These are phyloP conservation scores for Akanthomyces lecanii DNA, from an alignment of 2,329 filamentous ascomycete genomes.

Conservation along the genomic window DNA sequence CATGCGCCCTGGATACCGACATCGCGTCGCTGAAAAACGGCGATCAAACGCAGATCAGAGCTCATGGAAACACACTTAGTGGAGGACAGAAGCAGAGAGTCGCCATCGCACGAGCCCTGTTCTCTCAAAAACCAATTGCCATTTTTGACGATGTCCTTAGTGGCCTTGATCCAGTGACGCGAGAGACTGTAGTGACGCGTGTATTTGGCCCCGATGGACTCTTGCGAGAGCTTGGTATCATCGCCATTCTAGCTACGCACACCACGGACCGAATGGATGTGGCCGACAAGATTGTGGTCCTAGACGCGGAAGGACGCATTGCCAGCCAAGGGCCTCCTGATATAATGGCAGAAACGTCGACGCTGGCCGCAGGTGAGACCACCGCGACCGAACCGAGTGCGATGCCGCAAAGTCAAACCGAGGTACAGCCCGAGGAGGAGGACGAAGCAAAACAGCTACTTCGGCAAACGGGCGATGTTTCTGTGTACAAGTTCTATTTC, in stretches of 20 bases:
- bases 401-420: conserved; percentile 28
- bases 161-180: conserved; percentile 38
- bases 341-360: neutral
- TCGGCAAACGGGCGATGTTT: neutral
- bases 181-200: conserved; percentile 35
- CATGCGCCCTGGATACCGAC: conserved; percentile 32
- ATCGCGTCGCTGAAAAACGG: conserved; percentile 24
- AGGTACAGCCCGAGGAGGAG: neutral
- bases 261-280: conserved; percentile 32
- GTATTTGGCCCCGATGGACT: conserved; percentile 36
- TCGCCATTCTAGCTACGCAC: conserved; percentile 33
- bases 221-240: conserved; percentile 27
- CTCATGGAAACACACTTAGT: conserved; percentile 31
- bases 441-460: conserved; percentile 1
- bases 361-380: too few relatives aligned
- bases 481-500: conserved; percentile 18
- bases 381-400: conserved; percentile 25
- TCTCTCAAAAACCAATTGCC: conserved; percentile 30
- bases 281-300: conserved; percentile 42
- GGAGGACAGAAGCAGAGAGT: conserved; percentile 34
- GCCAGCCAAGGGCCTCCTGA: conserved; percentile 34
- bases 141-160: conserved; percentile 39
- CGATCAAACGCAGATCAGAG: conserved; percentile 27
- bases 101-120: conserved; percentile 31
- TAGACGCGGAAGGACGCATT: conserved; percentile 36